Evolutionary conservation across 306 rosid genomes (phyloP).

Genomic region (Vigna reflexopilosa): DNA sequence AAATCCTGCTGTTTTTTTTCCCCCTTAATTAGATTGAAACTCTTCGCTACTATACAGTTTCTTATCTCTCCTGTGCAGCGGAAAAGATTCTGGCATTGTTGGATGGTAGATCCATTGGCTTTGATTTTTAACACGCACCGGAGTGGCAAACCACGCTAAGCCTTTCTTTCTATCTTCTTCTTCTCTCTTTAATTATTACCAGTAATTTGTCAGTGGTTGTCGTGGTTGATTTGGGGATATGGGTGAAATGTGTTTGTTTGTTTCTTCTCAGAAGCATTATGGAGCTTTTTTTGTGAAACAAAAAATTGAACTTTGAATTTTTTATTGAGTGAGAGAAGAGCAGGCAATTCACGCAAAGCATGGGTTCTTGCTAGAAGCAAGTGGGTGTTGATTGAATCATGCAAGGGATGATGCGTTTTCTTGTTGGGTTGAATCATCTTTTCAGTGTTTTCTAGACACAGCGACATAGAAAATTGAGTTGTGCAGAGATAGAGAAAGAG

Average conservation of each 20-base stretch:
- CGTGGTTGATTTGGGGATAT: background rate
- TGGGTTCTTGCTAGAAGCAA: background rate
- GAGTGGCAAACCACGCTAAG: background rate
- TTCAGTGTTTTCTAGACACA: no score
- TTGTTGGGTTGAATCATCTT: no score
- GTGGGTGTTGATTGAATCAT: conserved; percentile 9
- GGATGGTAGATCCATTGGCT: background rate
- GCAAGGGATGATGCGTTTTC: conserved; percentile 22
- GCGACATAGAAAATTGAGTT: background rate
- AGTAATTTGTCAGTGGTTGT: background rate
- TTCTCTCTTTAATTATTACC: background rate
- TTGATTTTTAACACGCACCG: background rate
- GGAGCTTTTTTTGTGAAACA: background rate
- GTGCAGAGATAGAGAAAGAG: background rate
- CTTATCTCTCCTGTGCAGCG: background rate
- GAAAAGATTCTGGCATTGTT: background rate
- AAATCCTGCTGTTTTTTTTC: background rate
- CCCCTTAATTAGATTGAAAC: background rate
- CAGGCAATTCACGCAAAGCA: conserved; percentile 24
- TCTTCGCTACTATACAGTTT: background rate
- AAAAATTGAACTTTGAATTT: background rate
- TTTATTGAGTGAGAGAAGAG: conserved; percentile 15
- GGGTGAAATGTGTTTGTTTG: background rate
- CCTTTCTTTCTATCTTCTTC: background rate
- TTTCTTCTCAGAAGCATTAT: background rate